Evolutionary conservation across 1,284 basidiomycete species (phyloP), one percentile per base, ranked within the genome.

Genomic region (Sanguinoderma infundibulare): DNA sequence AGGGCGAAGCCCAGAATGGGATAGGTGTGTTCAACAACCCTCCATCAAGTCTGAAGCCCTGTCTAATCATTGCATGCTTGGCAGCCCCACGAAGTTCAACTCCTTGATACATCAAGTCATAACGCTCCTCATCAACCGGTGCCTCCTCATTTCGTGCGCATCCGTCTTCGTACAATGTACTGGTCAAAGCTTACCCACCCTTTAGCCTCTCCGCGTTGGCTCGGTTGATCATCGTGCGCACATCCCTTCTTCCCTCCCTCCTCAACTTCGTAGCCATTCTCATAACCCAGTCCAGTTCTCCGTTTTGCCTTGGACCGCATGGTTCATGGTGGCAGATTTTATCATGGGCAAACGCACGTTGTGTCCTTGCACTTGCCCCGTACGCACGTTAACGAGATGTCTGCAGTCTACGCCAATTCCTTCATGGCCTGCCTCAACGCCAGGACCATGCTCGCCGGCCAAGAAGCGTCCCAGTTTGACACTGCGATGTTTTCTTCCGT

Each of bases 391-490:
- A 26, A n/a, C 15, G 26, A n/a, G 9, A 12, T 10, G 32, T 6
- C 4, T 9, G 1, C 53, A 67, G 66, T 67, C 1, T 67, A 67
- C 17, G 66, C 63, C 49, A 67, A 67, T 53, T 65, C 63, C 26
- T 63, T 67, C 55, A 57, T 67, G 55, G 66, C 66, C 24, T 63
- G 62, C 26, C 55, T 67, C 22, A 67, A 67, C 53, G 66, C 63
- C 14, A 42, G 66, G 26, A 54, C 59, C 38, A 55, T 66, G 38
- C 58, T 64, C 44, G 50, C 58, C 7, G 62, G 47, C 2, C 52
- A 60, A 2, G 49, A 54, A 26, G 56, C 28, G 30, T 62, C 65
- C 40, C 55, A 59, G 39, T 44, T 38, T 42, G 63, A 67, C 47
- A 62, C 59, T 5, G 66, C 61, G 6, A 59, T 67, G 8, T 67